Evolutionary conservation across 768 basidiomycete genomes (phyloP).

Genomic region (Agrocybe chaxingu): DNA sequence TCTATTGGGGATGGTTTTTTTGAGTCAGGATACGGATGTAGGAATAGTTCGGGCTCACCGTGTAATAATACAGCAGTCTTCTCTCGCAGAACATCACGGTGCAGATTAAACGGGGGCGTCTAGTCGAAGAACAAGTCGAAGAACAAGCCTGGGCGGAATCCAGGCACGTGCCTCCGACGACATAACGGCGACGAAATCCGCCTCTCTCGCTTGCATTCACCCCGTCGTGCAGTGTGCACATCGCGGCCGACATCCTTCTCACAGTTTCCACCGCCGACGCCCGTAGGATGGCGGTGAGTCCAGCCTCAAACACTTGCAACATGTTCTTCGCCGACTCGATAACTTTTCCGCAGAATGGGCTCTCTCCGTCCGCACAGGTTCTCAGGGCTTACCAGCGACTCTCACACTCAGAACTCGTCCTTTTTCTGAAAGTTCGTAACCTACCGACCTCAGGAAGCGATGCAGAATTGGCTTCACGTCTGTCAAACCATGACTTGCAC

Average conservation of each 20-base stretch:
- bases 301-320: constrained; percentile 3
- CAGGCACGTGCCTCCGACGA: too few species aligned
- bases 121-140: neutral
- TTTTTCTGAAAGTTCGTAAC: constrained; percentile 73
- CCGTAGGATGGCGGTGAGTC: constrained; percentile 36
- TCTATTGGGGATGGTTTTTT: too few species aligned
- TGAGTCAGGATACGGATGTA: too few species aligned
- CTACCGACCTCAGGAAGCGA: constrained; percentile 65
- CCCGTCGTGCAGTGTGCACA: too few species aligned
- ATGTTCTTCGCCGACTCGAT: constrained; percentile 12
- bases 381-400: constrained; percentile 69
- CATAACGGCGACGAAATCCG: too few species aligned
- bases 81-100: neutral
- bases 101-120: neutral
- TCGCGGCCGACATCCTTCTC: neutral
- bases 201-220: too few species aligned
- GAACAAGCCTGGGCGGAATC: neutral
- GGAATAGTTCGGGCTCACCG: neutral
- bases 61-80: neutral
- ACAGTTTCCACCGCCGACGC: neutral
- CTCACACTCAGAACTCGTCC: constrained; percentile 61
- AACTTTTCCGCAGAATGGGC: constrained; percentile 25
- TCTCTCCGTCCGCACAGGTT: constrained; percentile 45
- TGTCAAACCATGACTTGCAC: constrained; percentile 74
- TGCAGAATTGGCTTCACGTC: constrained; percentile 62